phyloP scores from a whole-genome alignment of 176 grass and related monocot genomes.

The Lolium perenne region DNA sequence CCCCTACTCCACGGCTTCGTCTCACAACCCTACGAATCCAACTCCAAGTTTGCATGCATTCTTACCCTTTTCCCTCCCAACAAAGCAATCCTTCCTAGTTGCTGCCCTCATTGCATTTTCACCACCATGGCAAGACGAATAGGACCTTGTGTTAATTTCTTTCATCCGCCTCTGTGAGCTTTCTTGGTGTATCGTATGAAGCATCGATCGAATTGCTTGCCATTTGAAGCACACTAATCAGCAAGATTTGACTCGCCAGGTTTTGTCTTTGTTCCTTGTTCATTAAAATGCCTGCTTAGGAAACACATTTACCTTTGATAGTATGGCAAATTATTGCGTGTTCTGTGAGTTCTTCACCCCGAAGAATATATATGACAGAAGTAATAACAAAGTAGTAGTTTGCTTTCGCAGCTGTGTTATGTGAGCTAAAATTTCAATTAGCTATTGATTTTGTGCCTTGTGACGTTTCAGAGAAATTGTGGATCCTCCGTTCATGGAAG shows the following conservation, averaged over 20 bases:
- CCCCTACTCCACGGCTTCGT: conserved; percentile 40
- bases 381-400: not conserved
- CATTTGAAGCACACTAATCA: conserved; percentile 11
- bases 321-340: not conserved
- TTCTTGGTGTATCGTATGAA: conserved; percentile 36
- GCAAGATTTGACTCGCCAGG: conserved; percentile 29
- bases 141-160: not conserved
- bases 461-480: conserved; percentile 44
- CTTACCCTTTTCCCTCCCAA: conserved; percentile 27
- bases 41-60: conserved; percentile 45
- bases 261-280: conserved; percentile 20
- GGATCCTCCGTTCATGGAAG: conserved; percentile 17
- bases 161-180: conserved; percentile 7
- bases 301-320: not conserved
- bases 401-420: not conserved
- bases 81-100: conserved; percentile 41
- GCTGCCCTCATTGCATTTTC: conserved; percentile 26
- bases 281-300: not conserved
- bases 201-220: not conserved
- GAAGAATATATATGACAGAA: not conserved
- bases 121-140: conserved; percentile 11
- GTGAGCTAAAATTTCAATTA: not conserved
- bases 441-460: conserved; percentile 14
- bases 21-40: conserved; percentile 54
- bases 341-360: not conserved